Base-by-base conservation (phyloP, 768 basidiomycete species). In the Cyclocybe cylindracea region DNA sequence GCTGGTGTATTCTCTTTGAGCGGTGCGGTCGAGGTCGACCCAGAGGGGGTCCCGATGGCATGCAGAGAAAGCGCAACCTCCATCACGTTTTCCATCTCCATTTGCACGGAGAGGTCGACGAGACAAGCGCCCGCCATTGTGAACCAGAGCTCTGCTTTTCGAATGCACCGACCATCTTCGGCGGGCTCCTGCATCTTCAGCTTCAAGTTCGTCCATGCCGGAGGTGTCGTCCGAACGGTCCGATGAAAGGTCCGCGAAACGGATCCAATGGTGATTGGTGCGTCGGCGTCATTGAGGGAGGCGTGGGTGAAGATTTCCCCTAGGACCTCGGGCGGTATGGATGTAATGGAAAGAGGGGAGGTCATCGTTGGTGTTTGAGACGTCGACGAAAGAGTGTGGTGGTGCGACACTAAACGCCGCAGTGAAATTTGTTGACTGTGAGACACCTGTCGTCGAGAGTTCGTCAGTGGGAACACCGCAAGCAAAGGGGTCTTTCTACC, bases 281-380 rank as follows among this genome's bases (percentile, higher is more conserved):
- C 65, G 57, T 72, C 66, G 14, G 70, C 61, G 43, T 54, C 56
- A 13, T 57, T 29, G 1, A 54, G 13, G 6, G 70, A 51, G 44
- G 63, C 67, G 18, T 67, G 59, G 3, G 57, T 46, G 50, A 72
- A 70, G 1, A 74, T 65, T 39, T 71, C 69, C 32, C 70, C 69
- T 4, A 74, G 58, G 34, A 74, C 51, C 57, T 74, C 72, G 39
- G 65, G 60, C 29, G 71, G 71, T 2, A 72, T 56, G 42, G 39
- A 24, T 24, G 31, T 24, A 18, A 54, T 39, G 42, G 42, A 19
- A 24, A 24, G 24, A 24, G 42, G 39, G 44, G 35, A 46, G 13
- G 16, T 31, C 46, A 19, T 33, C 33, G 10, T 16, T 35, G 9
- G 24, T 43, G 34, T 24, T 16, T 32, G 18, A 13, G 40, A 43